These are phyloP conservation scores for Lasiodiplodia gonubiensis DNA, from an alignment of 2,329 filamentous ascomycete genomes.

Conservation along the genomic window DNA sequence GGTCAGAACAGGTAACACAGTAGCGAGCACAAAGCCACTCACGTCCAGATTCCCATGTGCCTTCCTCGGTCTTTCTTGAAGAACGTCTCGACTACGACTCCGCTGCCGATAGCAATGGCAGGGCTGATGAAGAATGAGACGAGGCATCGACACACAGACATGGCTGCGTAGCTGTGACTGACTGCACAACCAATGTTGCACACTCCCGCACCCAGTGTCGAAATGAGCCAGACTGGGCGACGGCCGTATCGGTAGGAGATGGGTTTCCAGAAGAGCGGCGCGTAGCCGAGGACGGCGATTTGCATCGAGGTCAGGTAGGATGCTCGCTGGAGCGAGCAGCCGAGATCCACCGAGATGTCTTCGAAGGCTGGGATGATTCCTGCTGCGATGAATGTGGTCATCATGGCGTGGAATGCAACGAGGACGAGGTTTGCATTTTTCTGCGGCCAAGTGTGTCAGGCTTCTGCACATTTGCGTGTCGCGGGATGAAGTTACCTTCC, in stretches of 20 bases:
- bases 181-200: constrained; percentile 62
- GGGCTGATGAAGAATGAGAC: constrained; percentile 63
- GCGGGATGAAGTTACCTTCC: constrained; percentile 48
- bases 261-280: constrained; percentile 63
- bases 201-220: constrained; percentile 53
- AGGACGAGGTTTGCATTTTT: constrained; percentile 60
- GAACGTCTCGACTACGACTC: constrained; percentile 63
- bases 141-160: constrained; percentile 60
- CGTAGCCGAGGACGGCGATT: constrained; percentile 60
- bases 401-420: constrained; percentile 63
- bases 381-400: constrained; percentile 62
- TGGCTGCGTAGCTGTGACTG: constrained; percentile 55
- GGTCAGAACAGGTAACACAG: background rate
- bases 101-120: constrained; percentile 61
- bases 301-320: constrained; percentile 63
- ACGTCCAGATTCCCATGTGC: constrained; percentile 65
- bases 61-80: constrained; percentile 61
- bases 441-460: constrained; percentile 38
- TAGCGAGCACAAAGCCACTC: background rate
- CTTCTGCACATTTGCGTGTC: background rate
- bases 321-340: constrained; percentile 54
- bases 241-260: constrained; percentile 61
- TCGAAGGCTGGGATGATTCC: constrained; percentile 62
- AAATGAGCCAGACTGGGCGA: constrained; percentile 60
- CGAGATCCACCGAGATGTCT: constrained; percentile 58